These are phyloP conservation scores for Meyerozyma guilliermondii DNA, from an alignment of 1,139 yeast species.

Conservation along the genomic window DNA sequence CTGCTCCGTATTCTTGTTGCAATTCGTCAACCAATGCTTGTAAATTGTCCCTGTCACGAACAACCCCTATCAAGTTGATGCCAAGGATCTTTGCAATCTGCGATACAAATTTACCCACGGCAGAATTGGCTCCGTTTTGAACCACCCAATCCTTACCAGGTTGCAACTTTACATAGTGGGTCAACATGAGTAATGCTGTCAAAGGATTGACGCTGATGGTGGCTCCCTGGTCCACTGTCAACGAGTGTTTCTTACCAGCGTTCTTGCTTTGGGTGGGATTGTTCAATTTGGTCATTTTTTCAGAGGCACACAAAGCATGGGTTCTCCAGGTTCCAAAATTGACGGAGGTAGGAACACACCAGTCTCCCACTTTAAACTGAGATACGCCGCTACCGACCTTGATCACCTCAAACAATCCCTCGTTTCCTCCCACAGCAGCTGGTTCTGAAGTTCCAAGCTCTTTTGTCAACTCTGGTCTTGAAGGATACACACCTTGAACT, in stretches of 20 bases:
- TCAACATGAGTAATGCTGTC: slow-evolving; percentile 87
- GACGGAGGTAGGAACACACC: slow-evolving; percentile 82
- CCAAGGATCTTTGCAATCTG: slow-evolving; percentile 82
- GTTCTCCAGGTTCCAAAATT: slow-evolving; percentile 96
- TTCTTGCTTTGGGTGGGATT: slow-evolving; percentile 32
- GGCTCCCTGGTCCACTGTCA: slow-evolving; percentile 68
- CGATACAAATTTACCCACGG: slow-evolving; percentile 90
- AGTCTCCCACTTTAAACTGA: slow-evolving; percentile 65
- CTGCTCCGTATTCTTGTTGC: slow-evolving; percentile 62
- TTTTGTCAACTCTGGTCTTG: slow-evolving; percentile 59
- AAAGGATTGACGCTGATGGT: slow-evolving; percentile 89
- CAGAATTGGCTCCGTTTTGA: slow-evolving; percentile 95
- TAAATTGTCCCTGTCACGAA: slow-evolving; percentile 77
- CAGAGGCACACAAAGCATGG: slow-evolving; percentile 54
- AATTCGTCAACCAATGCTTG: slow-evolving; percentile 59
- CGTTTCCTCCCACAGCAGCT: slow-evolving; percentile 84
- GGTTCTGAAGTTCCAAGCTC: slow-evolving; percentile 50
- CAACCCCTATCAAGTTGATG: slow-evolving; percentile 76
- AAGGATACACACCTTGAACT: slow-evolving; percentile 89
- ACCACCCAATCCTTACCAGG: slow-evolving; percentile 85
- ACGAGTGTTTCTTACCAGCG: slow-evolving; percentile 33
- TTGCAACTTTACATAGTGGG: slow-evolving; percentile 55
- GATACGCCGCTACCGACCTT: slow-evolving; percentile 58
- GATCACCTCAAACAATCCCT: slow-evolving; percentile 83
- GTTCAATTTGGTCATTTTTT: slow-evolving; percentile 50